Evolutionary conservation across 2,329 filamentous ascomycete species (phyloP), one percentile per base, ranked within the genome.

Genomic region (Cladorrhinum sp.): DNA sequence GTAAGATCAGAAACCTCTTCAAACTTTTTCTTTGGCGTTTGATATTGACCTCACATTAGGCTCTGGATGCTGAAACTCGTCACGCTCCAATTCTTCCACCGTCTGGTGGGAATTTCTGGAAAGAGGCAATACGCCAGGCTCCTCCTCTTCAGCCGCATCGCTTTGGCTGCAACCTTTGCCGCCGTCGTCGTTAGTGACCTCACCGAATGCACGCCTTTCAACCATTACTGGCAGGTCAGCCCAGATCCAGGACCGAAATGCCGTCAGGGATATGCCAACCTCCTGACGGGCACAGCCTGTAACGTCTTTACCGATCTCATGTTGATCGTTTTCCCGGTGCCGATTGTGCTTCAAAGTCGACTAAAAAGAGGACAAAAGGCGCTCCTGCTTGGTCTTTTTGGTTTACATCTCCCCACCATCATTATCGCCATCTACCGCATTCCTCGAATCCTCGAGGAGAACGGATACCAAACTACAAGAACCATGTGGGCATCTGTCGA

Each of bases 11-110:
- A n/a, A n/a, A n/a, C n/a, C 20, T 41, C 16, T 12, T 6, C 32
- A 13, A 36, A 23, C 22, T 20, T 13, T 16, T 50, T 25, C 18
- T 25, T 32, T 12, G 27, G 27, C 12, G 27, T 32, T 32, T 12
- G 27, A 23, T 22, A 32, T 51, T 45, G 41, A 36, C 62, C 36
- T 55, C 20, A 27, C 6, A 41, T 29, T 69, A 96, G 92, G 69
- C 86, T 98, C 63, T 99, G 95, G 95, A 89, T 89, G 66, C 86
- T 93, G 64, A 98, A 98, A 74, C 84, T 88, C 67, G 92, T 92
- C 23, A 89, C 97, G 57, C 89, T 93, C 61, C 92, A 96, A 72
- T 98, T 96, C 71, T 87, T 98, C 67, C 89, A 89, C 72, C 89
- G 93, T 58, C 82, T 98, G 49, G 93, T 91, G 27, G 57, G 61